These are phyloP conservation scores for Fusarium staphyleae DNA, from an alignment of 2,329 filamentous ascomycete species.

Conservation along the genomic window DNA sequence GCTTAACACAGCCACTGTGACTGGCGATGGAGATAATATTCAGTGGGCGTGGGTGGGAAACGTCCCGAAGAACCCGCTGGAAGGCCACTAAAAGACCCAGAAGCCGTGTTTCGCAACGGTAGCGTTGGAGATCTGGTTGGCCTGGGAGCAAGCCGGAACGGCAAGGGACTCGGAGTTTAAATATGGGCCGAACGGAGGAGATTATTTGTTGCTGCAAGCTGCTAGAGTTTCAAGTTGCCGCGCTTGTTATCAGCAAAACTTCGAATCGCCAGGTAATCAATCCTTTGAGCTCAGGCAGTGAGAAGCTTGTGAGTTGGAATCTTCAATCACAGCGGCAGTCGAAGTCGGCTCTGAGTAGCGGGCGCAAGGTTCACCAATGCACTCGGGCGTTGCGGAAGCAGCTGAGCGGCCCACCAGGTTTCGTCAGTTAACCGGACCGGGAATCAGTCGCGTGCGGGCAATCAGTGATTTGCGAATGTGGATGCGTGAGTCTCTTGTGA, in stretches of 20 bases:
- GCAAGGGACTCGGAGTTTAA: slow-evolving; percentile 19
- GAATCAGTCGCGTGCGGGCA: slow-evolving; percentile 20
- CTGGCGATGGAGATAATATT: slow-evolving; percentile 19
- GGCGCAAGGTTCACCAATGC: slow-evolving; percentile 9
- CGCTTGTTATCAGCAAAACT: neutral
- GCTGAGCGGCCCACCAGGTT: slow-evolving; percentile 18
- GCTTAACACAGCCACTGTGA: slow-evolving; percentile 31
- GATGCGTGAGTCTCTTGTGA: slow-evolving; percentile 1
- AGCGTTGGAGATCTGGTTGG: slow-evolving; percentile 28
- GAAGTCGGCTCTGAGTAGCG: slow-evolving; percentile 4
- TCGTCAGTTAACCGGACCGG: slow-evolving; percentile 10
- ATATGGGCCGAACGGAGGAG: slow-evolving; percentile 21
- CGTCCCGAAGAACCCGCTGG: slow-evolving; percentile 15
- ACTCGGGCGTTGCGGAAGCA: neutral
- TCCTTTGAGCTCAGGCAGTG: slow-evolving; percentile 1
- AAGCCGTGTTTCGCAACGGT: slow-evolving; percentile 7
- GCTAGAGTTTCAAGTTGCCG: slow-evolving; percentile 19
- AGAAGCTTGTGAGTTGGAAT: slow-evolving; percentile 6
- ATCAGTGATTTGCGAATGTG: slow-evolving; percentile 11
- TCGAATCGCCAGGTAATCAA: slow-evolving; percentile 2
- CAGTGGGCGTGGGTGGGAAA: slow-evolving; percentile 35
- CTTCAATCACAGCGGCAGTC: slow-evolving; percentile 28
- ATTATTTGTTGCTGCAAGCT: slow-evolving; percentile 5
- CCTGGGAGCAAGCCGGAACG: slow-evolving; percentile 21
- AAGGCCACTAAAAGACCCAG: slow-evolving; percentile 6